These are phyloP conservation scores for Scutellaria baicalensis DNA, from an alignment of 257 asterid genomes.

Conservation along the genomic window DNA sequence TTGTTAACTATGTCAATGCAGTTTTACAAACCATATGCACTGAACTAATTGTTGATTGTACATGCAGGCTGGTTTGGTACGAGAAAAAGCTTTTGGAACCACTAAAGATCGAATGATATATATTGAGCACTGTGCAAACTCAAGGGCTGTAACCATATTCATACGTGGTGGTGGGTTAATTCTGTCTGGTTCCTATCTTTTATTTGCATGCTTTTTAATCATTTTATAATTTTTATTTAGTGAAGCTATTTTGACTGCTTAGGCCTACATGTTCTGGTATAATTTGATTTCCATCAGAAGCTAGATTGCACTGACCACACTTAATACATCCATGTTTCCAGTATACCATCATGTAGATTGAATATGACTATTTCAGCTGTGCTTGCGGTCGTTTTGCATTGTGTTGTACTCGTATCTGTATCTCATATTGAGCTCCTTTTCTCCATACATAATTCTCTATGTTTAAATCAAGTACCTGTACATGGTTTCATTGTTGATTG, in stretches of 20 bases:
- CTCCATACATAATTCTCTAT: not conserved
- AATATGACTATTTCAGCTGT: not conserved
- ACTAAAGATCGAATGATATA: conserved; percentile 96
- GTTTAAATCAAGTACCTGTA: not conserved
- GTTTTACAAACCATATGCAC: not conserved
- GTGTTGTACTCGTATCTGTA: not conserved
- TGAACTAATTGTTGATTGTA: conserved; percentile 6
- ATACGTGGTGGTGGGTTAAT: conserved; percentile 89
- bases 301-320: no score
- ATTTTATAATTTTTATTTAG: not conserved
- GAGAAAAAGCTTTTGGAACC: conserved; percentile 92
- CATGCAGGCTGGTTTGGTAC: conserved; percentile 86
- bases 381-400: not conserved
- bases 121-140: conserved; percentile 97
- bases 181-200: not conserved
- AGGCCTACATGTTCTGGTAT: not conserved
- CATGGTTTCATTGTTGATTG: not conserved
- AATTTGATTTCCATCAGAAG: not conserved
- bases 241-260: not conserved
- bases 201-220: not conserved
- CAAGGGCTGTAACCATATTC: conserved; percentile 93
- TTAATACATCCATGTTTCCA: not conserved
- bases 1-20: not conserved
- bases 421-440: not conserved
- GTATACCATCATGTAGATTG: not conserved